Conservation (phyloP, 129 eudicot species). For the Chrysanthemum makinoi region DNA sequence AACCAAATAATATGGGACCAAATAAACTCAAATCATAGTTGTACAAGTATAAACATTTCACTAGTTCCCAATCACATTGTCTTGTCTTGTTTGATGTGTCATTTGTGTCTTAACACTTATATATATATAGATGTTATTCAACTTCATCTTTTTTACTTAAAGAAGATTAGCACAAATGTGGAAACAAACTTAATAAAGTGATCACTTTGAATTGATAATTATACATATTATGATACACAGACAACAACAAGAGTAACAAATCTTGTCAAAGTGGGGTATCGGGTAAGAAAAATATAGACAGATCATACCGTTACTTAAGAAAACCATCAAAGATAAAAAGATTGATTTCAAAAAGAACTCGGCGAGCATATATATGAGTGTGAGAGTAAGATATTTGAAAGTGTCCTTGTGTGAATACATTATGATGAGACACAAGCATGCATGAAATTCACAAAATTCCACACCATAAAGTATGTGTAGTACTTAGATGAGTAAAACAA, state of each 20-base stretch:
- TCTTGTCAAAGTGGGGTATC: too few relatives aligned
- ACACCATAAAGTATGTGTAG: constrained; percentile 12
- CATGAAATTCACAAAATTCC: constrained; percentile 14
- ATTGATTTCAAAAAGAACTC: background rate
- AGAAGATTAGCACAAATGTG: too few relatives aligned
- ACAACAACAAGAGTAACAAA: background rate
- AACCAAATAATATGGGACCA: constrained; percentile 30
- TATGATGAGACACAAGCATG: constrained; percentile 11
- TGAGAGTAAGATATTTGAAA: background rate
- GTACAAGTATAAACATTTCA: constrained; percentile 11
- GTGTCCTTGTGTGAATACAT: background rate
- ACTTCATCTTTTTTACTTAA: too few relatives aligned
- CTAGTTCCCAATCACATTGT: constrained; percentile 5
- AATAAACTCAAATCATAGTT: constrained; percentile 25
- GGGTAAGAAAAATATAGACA: too few relatives aligned
- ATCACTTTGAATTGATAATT: too few relatives aligned
- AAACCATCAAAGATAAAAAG: too few relatives aligned
- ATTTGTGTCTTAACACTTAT: background rate
- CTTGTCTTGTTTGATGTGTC: constrained; percentile 6
- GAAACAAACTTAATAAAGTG: too few relatives aligned
- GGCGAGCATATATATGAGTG: constrained; percentile 14
- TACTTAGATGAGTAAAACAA: constrained; percentile 37
- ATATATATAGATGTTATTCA: too few relatives aligned
- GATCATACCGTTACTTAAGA: too few relatives aligned
- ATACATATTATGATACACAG: background rate